A percentile compares a stretch with the other conserved stretches of the same genome.
Conservation (phyloP, 1,139 yeast genomes). For the Kurtzmaniella quercitrusa region DNA sequence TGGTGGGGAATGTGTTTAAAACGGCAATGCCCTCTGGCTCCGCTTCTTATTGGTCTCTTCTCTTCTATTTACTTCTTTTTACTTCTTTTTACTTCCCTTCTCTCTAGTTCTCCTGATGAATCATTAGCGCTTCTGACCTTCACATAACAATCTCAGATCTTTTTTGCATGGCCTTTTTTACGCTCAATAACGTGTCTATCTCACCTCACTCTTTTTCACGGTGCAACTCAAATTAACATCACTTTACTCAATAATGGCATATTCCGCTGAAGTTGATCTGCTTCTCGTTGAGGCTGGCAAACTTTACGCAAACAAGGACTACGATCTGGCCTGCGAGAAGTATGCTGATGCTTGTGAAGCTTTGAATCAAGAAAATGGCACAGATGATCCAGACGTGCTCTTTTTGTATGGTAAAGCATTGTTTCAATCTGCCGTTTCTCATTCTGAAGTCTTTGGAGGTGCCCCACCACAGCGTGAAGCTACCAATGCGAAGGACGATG, state of each 20-base stretch:
- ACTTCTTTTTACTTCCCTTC: too few species aligned
- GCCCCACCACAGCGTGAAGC: constrained; percentile 15
- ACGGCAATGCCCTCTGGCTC: too few species aligned
- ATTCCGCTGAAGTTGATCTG: constrained; percentile 33
- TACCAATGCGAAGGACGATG: constrained; percentile 17
- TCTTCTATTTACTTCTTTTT: too few species aligned
- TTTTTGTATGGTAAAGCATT: constrained; percentile 77
- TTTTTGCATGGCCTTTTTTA: too few species aligned
- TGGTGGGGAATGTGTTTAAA: too few species aligned
- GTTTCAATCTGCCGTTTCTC: constrained; percentile 71
- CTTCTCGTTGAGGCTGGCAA: constrained; percentile 58
- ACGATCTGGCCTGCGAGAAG: constrained; percentile 62
- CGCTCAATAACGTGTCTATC: background rate
- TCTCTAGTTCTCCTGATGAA: too few species aligned
- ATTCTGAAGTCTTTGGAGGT: constrained; percentile 78
- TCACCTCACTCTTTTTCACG: background rate
- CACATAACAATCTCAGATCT: too few species aligned
- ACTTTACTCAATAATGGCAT: constrained; percentile 9
- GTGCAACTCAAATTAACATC: background rate
- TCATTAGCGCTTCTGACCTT: too few species aligned
- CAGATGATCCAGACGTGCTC: constrained; percentile 67
- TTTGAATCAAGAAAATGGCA: constrained; percentile 45
- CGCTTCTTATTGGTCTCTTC: too few species aligned
- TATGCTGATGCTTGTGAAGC: constrained; percentile 74
- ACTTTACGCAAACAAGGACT: constrained; percentile 58